A percentile compares a stretch with the other conserved stretches of the same genome.
These are phyloP conservation scores for Aspergillus ustus DNA, from an alignment of 2,329 filamentous ascomycete species.

Conservation along the genomic window DNA sequence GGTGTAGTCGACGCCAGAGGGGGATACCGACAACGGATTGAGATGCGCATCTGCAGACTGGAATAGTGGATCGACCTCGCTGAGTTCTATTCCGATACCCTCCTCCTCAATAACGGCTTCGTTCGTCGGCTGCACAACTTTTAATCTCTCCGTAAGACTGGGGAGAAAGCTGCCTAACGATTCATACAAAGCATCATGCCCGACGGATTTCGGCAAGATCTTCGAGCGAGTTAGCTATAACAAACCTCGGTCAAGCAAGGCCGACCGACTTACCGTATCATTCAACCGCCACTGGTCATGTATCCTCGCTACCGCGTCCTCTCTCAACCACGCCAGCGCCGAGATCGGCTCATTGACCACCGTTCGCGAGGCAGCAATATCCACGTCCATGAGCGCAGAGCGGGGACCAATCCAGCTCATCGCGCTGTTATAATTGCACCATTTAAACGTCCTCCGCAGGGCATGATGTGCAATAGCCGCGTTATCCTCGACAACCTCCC, in stretches of 20 bases:
- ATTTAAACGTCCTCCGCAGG: constrained; percentile 39
- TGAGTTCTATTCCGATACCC: neutral
- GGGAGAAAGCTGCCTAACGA: constrained; percentile 14
- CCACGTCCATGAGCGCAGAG: constrained; percentile 34
- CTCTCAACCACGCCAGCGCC: constrained; percentile 45
- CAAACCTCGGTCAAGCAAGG: neutral
- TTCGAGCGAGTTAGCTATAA: neutral
- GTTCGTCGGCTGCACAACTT: neutral
- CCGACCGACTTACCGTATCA: neutral
- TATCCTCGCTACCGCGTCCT: constrained; percentile 36
- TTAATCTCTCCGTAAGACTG: constrained; percentile 3
- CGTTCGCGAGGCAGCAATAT: constrained; percentile 21
- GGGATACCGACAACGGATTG: constrained; percentile 28
- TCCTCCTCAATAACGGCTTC: neutral
- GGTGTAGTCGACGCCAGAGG: constrained; percentile 25
- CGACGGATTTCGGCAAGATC: neutral
- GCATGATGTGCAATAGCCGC: constrained; percentile 36
- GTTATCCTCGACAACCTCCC: constrained; percentile 42
- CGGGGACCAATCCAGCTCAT: constrained; percentile 40
- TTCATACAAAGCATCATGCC: constrained; percentile 12
- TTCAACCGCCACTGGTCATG: constrained; percentile 40
- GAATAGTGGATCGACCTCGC: neutral
- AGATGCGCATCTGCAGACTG: neutral
- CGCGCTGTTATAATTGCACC: constrained; percentile 44
- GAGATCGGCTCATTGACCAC: constrained; percentile 36